A percentile compares a stretch with the other conserved stretches of the same genome.
phyloP scores from a whole-genome alignment of 2,329 filamentous ascomycete species.

The Leptographium lundbergii region DNA sequence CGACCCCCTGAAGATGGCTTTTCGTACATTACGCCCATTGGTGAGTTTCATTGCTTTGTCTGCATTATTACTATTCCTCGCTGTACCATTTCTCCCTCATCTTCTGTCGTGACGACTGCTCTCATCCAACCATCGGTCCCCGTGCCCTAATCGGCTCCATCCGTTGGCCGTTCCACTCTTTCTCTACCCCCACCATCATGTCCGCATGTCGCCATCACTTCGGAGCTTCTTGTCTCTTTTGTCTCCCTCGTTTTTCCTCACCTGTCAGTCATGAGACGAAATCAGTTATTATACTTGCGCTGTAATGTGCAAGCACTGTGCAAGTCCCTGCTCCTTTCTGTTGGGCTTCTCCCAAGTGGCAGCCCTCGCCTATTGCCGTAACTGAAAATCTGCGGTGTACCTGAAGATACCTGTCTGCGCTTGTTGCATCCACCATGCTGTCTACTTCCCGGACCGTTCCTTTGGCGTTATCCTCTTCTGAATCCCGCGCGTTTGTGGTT shows the following conservation, averaged over 20 bases:
- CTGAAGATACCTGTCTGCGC: too few species aligned
- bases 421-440: neutral
- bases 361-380: neutral
- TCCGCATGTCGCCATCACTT: neutral
- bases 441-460: neutral
- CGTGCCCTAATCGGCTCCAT: conserved; percentile 26
- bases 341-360: neutral
- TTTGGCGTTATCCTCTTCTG: neutral
- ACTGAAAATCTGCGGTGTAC: too few species aligned
- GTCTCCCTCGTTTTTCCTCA: too few species aligned
- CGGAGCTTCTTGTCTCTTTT: neutral
- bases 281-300: too few species aligned
- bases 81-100: neutral
- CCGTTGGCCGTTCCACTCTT: conserved; percentile 21
- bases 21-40: conserved; percentile 41
- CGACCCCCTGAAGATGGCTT: conserved; percentile 33
- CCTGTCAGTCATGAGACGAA: too few species aligned
- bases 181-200: neutral
- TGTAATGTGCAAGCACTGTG: too few species aligned
- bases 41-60: conserved; percentile 26
- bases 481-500: neutral
- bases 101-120: neutral
- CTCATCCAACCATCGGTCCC: conserved; percentile 13
- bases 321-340: too few species aligned
- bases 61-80: neutral